Conservation (phyloP, 1,139 yeast genomes). For the Suhomyces chickasaworum region DNA sequence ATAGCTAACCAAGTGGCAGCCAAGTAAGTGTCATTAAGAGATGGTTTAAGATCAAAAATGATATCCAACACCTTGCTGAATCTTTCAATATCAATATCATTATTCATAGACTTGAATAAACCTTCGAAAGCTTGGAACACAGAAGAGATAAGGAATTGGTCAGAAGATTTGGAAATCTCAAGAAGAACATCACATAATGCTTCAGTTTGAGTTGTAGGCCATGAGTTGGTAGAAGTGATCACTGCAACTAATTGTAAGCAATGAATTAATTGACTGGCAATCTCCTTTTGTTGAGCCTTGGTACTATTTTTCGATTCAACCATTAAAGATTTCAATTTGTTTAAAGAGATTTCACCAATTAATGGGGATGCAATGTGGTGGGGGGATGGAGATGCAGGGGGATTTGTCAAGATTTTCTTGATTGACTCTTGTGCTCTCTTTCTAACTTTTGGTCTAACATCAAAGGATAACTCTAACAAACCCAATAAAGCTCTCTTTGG, state of each 20-base stretch:
- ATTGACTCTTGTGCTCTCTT: slow-evolving; percentile 93
- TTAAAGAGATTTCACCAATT: slow-evolving; percentile 70
- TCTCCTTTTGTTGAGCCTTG: slow-evolving; percentile 45
- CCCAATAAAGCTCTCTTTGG: slow-evolving; percentile 85
- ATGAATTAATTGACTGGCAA: slow-evolving; percentile 66
- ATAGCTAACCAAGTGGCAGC: slow-evolving; percentile 97
- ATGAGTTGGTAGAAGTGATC: slow-evolving; percentile 71
- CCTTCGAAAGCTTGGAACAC: slow-evolving; percentile 88
- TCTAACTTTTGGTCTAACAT: slow-evolving; percentile 93
- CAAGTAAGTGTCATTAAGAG: slow-evolving; percentile 77
- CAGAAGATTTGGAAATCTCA: slow-evolving; percentile 77
- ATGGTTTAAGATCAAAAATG: slow-evolving; percentile 78
- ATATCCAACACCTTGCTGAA: slow-evolving; percentile 66
- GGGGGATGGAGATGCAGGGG: slow-evolving; percentile 81
- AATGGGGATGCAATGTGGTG: slow-evolving; percentile 74
- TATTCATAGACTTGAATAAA: slow-evolving; percentile 73
- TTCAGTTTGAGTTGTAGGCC: slow-evolving; percentile 77
- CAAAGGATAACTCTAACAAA: slow-evolving; percentile 75
- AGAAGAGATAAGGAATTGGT: slow-evolving; percentile 77
- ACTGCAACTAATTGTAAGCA: slow-evolving; percentile 71
- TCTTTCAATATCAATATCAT: slow-evolving; percentile 62
- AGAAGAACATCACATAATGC: slow-evolving; percentile 74
- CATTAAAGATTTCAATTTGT: slow-evolving; percentile 51
- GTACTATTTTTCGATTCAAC: slow-evolving; percentile 35
- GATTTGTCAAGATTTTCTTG: slow-evolving; percentile 57